phyloP scores from a whole-genome alignment of 805 yeast genomes.

The Clavispora asparagi region DNA sequence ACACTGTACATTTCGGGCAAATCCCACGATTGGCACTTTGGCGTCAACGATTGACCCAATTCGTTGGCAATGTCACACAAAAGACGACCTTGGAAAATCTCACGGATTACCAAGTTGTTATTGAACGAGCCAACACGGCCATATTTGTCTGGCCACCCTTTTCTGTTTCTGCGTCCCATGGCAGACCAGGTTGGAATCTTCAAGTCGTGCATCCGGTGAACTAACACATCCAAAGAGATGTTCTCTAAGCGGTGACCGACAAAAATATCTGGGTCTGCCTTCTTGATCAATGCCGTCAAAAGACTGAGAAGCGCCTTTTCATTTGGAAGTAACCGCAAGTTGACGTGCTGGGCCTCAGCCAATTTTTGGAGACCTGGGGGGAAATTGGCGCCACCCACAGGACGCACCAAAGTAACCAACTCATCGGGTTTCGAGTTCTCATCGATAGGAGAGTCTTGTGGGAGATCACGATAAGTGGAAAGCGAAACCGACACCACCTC shows the following conservation, averaged over 20 bases:
- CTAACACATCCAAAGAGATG: slow-evolving; percentile 69
- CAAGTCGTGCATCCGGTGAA: slow-evolving; percentile 74
- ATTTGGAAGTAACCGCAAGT: slow-evolving; percentile 56
- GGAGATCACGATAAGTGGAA: slow-evolving; percentile 62
- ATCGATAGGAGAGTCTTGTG: slow-evolving; percentile 71
- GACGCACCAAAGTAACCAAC: slow-evolving; percentile 71
- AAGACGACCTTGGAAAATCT: slow-evolving; percentile 78
- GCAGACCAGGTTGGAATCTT: slow-evolving; percentile 73
- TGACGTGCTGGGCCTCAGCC: slow-evolving; percentile 50
- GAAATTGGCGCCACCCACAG: slow-evolving; percentile 56
- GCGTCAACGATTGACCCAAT: slow-evolving; percentile 87
- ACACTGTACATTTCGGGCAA: slow-evolving; percentile 84
- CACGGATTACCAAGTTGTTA: slow-evolving; percentile 54
- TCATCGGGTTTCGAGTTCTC: slow-evolving; percentile 58
- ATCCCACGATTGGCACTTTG: slow-evolving; percentile 93
- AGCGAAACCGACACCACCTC: slow-evolving; percentile 82
- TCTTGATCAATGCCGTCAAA: slow-evolving; percentile 64
- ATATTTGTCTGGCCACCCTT: slow-evolving; percentile 71
- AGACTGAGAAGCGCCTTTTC: slow-evolving; percentile 73
- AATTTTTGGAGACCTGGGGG: slow-evolving; percentile 72
- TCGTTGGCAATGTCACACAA: slow-evolving; percentile 92
- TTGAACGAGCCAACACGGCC: slow-evolving; percentile 49
- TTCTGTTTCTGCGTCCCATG: slow-evolving; percentile 77
- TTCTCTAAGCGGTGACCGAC: slow-evolving; percentile 84
- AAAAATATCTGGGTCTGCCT: slow-evolving; percentile 85